Percentiles rank a stretch among this genome's conserved stretches.
Evolutionary conservation across 805 yeast genomes (phyloP).

Genomic region (Metschnikowia hibisci): DNA sequence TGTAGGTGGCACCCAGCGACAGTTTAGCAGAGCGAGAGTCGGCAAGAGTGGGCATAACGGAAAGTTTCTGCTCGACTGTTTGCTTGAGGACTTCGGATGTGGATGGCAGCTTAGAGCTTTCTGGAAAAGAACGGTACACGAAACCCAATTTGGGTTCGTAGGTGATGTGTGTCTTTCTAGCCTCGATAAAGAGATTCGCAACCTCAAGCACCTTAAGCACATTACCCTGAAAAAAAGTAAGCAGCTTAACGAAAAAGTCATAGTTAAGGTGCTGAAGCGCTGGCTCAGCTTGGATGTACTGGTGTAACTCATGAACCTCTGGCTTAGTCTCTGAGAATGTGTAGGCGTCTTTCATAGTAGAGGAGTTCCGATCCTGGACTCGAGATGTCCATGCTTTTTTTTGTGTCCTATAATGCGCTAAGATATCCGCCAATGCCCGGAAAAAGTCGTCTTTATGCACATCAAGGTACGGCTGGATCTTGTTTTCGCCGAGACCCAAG

Average conservation of each 20-base stretch:
- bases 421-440: constrained; percentile 36
- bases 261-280: constrained; percentile 33
- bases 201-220: constrained; percentile 32
- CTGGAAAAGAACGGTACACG: neutral
- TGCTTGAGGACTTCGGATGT: constrained; percentile 2
- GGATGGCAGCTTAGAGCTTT: neutral
- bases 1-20: neutral
- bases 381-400: constrained; percentile 10
- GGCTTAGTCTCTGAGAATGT: constrained; percentile 21
- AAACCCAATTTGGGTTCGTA: constrained; percentile 14
- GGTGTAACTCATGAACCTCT: constrained; percentile 9
- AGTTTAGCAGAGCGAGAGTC: neutral
- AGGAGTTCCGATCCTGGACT: constrained; percentile 7
- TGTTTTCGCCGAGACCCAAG: constrained; percentile 5
- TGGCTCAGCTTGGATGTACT: constrained; percentile 21
- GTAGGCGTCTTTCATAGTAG: constrained; percentile 6
- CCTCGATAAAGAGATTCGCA: constrained; percentile 31
- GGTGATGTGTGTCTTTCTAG: constrained; percentile 25
- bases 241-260: constrained; percentile 35
- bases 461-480: constrained; percentile 19
- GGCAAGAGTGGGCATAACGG: neutral
- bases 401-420: constrained; percentile 17
- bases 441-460: constrained; percentile 24
- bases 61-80: neutral
- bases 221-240: constrained; percentile 46